phyloP scores from a whole-genome alignment of 2,329 filamentous ascomycete species.

The Penicillium sp. region DNA sequence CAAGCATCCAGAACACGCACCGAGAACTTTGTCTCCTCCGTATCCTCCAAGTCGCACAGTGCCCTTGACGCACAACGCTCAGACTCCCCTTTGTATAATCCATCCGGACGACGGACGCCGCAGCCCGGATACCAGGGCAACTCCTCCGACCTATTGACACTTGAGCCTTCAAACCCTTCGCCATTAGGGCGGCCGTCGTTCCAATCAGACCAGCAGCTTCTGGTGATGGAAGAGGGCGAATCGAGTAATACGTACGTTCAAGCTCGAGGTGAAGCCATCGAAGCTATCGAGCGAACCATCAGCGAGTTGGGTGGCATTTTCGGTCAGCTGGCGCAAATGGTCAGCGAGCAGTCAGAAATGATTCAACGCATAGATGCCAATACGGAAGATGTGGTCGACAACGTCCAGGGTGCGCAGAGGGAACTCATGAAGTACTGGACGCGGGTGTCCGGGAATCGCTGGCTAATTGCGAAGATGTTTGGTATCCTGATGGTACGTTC shows the following conservation, averaged over 20 bases:
- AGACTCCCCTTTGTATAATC: slow-evolving; percentile 81
- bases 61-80: slow-evolving; percentile 64
- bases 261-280: slow-evolving; percentile 90
- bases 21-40: slow-evolving; percentile 92
- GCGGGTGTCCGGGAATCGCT: slow-evolving; percentile 87
- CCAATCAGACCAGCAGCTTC: slow-evolving; percentile 77
- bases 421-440: slow-evolving; percentile 97
- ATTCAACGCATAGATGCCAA: slow-evolving; percentile 96
- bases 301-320: slow-evolving; percentile 88
- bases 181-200: slow-evolving; percentile 47
- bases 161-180: slow-evolving; percentile 63
- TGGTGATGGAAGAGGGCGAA: slow-evolving; percentile 91
- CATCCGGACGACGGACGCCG: slow-evolving; percentile 65
- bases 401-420: slow-evolving; percentile 92
- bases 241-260: slow-evolving; percentile 85
- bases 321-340: slow-evolving; percentile 92
- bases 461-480: slow-evolving; percentile 80
- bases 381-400: slow-evolving; percentile 96
- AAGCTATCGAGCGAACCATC: slow-evolving; percentile 94
- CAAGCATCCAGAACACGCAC: slow-evolving; percentile 88
- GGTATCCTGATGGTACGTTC: slow-evolving; percentile 71
- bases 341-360: slow-evolving; percentile 95
- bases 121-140: slow-evolving; percentile 50
- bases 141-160: slow-evolving; percentile 68
- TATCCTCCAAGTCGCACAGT: slow-evolving; percentile 70